These are phyloP conservation scores for Citrus hindsii DNA, from an alignment of 345 rosid species.

Conservation along the genomic window DNA sequence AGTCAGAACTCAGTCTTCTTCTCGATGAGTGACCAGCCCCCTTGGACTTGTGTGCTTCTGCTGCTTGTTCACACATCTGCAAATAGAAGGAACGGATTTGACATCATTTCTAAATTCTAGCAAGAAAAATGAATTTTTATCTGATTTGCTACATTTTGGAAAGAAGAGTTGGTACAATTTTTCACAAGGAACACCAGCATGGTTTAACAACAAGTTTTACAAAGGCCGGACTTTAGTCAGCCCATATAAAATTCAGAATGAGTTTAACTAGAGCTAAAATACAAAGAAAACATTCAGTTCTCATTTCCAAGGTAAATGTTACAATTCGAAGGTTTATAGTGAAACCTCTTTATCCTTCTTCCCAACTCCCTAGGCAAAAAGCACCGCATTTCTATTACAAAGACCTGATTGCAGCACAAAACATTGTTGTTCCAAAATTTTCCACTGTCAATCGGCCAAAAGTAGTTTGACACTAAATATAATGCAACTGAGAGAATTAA, in stretches of 20 bases:
- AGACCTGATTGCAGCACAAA: background rate
- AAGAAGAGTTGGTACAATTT: background rate
- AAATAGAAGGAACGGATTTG: constrained; percentile 14
- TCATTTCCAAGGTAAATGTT: background rate
- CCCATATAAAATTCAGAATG: background rate
- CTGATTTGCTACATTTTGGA: background rate
- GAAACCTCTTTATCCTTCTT: background rate
- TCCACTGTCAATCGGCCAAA: background rate
- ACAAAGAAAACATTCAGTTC: background rate
- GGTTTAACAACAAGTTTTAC: background rate
- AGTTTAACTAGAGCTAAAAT: background rate
- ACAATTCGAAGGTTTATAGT: background rate
- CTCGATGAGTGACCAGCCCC: constrained; percentile 53
- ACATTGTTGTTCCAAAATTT: background rate
- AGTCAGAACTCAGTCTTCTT: constrained; percentile 70
- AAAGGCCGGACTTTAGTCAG: background rate
- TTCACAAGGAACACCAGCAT: background rate
- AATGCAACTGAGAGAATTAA: background rate
- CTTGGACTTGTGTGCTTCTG: constrained; percentile 90
- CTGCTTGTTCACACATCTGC: constrained; percentile 98
- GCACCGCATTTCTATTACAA: background rate
- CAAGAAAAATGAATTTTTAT: background rate
- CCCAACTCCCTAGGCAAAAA: background rate
- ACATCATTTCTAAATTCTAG: background rate
- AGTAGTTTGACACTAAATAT: background rate